Base-by-base conservation (phyloP, 2,329 filamentous ascomycete genomes). In the Microsporum audouinii region DNA sequence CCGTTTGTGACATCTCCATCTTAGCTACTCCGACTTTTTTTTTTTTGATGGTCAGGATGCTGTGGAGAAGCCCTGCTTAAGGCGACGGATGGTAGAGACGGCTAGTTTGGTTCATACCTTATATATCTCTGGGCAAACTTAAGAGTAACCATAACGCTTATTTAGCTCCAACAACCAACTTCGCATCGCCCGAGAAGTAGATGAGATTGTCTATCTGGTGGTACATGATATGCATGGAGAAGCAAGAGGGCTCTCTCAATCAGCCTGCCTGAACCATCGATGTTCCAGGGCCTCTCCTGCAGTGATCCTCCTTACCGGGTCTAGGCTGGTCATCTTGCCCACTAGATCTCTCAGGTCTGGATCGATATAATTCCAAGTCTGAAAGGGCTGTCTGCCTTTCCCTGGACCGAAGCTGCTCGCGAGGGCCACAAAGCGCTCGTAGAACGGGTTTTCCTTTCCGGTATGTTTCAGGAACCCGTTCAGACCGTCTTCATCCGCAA, bases 401-500 rank as follows among this genome's bases (percentile, higher is more conserved):
- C 71, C 68, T 38, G 69, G 61, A 57, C 70, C 70, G 61, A 79
- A 79, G 2, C 70, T 73, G 23, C 69, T 69, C 8, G 69, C 67
- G 49, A 78, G 69, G 57, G 69, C 68, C 34, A 70, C 68, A 33
- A 78, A 70, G 39, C 73, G 70, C 57, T 74, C 62, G n/a, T 66
- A 67, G 69, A 73, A 78, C 27, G 72, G 72, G 62, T 73, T 75
- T 7, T 72, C 68, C 59, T 63, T 47, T 39, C 75, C 75, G 38
- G 79, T 72, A 66, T 77, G 74, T 55, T 72, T 65, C 29, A 80
- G 67, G 39, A 78, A 68, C 33, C 72, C 71, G 57, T 72, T 68
- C 39, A 78, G 69, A 53, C 74, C 71, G 1, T 76, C 66, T 66
- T 70, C 68, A 62, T 78, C 73, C 31, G 71, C 73, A 67, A 80